A percentile compares a stretch with the other conserved stretches of the same genome.
Evolutionary conservation across 495 filamentous ascomycete species (phyloP).

Genomic region (Niebla homalea): DNA sequence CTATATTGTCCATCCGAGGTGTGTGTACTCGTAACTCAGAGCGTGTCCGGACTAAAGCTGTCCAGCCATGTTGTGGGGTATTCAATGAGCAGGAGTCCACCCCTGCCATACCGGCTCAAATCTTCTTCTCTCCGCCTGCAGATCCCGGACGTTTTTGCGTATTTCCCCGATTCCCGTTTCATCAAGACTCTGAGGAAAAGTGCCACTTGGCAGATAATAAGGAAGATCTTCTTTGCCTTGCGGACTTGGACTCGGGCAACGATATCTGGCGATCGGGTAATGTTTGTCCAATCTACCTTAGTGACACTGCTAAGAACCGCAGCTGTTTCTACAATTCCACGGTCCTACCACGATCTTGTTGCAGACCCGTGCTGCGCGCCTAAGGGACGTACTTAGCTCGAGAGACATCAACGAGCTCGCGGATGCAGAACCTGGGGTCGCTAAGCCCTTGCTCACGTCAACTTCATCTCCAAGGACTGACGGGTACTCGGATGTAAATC

Average conservation of each 20-base stretch:
- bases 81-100: conserved; percentile 55
- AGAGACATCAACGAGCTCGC: conserved; percentile 81
- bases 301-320: conserved; percentile 1
- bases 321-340: conserved; percentile 79
- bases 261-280: conserved; percentile 84
- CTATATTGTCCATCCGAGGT: conserved; percentile 74
- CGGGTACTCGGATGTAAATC: not conserved
- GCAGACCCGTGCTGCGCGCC: conserved; percentile 62
- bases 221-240: conserved; percentile 45
- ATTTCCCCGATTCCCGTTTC: conserved; percentile 53
- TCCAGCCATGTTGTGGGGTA: conserved; percentile 79
- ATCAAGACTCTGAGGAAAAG: conserved; percentile 55
- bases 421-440: conserved; percentile 47
- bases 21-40: conserved; percentile 5
- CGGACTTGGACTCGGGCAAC: conserved; percentile 62
- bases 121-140: conserved; percentile 65
- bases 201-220: conserved; percentile 52
- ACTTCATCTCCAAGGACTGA: conserved; percentile 14
- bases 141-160: conserved; percentile 48
- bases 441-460: conserved; percentile 35
- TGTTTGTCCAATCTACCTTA: conserved; percentile 4
- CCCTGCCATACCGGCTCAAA: conserved; percentile 72
- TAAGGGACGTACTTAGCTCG: conserved; percentile 61
- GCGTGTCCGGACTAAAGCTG: not conserved
- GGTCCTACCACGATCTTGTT: conserved; percentile 76